Evolutionary conservation across 108 stramenopile species (phyloP).

Genomic region (Nitzschia putrida): DNA sequence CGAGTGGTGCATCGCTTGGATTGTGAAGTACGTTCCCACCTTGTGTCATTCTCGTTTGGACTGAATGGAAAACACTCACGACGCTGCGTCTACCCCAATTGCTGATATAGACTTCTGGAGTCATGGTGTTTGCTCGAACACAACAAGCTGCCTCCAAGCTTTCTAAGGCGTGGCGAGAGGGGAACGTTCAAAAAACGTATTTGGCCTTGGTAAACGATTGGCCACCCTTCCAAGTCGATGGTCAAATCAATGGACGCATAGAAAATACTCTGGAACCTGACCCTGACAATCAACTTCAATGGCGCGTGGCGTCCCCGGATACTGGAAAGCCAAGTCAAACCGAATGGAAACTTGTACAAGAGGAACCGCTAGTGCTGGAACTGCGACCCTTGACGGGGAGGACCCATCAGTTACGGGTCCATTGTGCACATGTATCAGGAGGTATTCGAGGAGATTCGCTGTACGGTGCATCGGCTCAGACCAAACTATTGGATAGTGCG

Average conservation of each 20-base stretch:
- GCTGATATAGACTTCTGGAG: constrained; percentile 53
- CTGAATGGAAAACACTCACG: no score
- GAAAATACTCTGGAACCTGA: constrained; percentile 51
- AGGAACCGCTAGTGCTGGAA: constrained; percentile 2
- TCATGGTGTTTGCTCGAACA: constrained; percentile 72
- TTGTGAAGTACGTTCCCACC: constrained; percentile 46
- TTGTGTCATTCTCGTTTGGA: not conserved
- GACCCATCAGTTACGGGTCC: constrained; percentile 88
- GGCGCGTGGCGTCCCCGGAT: constrained; percentile 45
- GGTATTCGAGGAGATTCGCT: constrained; percentile 69
- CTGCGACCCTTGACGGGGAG: constrained; percentile 65
- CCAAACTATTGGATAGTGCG: constrained; percentile 19
- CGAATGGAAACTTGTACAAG: not conserved
- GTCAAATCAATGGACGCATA: constrained; percentile 44
- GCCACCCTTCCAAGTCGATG: constrained; percentile 51
- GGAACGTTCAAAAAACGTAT: constrained; percentile 54
- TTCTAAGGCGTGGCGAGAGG: constrained; percentile 60
- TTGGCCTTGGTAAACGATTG: constrained; percentile 54
- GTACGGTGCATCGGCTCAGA: constrained; percentile 33
- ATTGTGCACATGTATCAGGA: constrained; percentile 60
- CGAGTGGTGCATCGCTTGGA: constrained; percentile 74
- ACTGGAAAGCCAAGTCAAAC: constrained; percentile 20
- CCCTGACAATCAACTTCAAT: constrained; percentile 58
- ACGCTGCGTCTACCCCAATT: no score
- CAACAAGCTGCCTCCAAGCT: constrained; percentile 53